A percentile compares a stretch with the other conserved stretches of the same genome.
These are phyloP conservation scores for Fabrea salina DNA, from an alignment of 169 alveolate genomes.

Conservation along the genomic window DNA sequence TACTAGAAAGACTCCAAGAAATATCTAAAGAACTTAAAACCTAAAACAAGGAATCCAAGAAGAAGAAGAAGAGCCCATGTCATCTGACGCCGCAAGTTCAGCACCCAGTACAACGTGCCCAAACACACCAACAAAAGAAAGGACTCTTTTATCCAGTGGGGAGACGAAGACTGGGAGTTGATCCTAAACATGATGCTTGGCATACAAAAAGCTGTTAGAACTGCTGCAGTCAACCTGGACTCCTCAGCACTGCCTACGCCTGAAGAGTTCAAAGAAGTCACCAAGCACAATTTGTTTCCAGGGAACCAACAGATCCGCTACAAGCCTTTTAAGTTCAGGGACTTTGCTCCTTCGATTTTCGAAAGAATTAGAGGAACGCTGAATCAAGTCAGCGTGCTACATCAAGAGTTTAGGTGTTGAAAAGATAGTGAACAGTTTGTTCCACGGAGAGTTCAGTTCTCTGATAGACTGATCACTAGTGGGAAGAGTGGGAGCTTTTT, in stretches of 20 bases:
- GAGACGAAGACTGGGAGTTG: constrained; percentile 31
- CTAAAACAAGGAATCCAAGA: neutral
- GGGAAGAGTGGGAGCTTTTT: constrained; percentile 85
- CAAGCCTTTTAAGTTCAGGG: constrained; percentile 66
- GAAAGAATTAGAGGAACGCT: constrained; percentile 66
- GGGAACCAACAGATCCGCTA: neutral
- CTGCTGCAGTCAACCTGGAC: neutral
- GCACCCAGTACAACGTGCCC: neutral
- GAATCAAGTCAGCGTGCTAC: constrained; percentile 67
- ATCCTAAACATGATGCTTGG: constrained; percentile 33
- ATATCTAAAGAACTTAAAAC: neutral
- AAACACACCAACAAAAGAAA: neutral
- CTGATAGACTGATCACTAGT: constrained; percentile 72
- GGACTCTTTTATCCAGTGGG: constrained; percentile 5
- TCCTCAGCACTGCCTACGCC: neutral
- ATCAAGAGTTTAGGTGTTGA: constrained; percentile 80
- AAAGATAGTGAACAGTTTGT: constrained; percentile 68
- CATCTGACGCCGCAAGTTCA: too few species aligned
- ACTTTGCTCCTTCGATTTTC: constrained; percentile 77
- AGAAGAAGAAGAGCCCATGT: neutral
- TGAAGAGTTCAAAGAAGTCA: neutral
- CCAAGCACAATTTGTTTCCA: constrained; percentile 6
- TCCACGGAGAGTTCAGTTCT: constrained; percentile 72
- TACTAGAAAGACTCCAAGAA: constrained; percentile 1
- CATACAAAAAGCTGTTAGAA: constrained; percentile 22